A percentile compares a stretch with the other conserved stretches of the same genome.
phyloP scores from a whole-genome alignment of 805 yeast species.

The Candida arabinofermentans region DNA sequence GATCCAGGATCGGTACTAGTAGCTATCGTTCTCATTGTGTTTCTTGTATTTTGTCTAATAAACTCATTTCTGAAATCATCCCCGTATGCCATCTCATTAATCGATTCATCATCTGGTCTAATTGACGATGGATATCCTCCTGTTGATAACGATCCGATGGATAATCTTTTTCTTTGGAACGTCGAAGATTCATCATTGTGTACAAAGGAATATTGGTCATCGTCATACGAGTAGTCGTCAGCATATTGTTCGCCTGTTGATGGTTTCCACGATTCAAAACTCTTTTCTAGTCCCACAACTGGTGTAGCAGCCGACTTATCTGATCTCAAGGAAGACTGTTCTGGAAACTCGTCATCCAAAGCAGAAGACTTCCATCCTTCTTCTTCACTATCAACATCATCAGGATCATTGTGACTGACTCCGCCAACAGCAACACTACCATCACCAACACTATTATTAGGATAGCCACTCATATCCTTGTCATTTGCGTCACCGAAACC shows the following conservation, averaged over 20 bases:
- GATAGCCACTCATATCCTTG: too few species aligned
- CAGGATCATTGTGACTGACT: too few species aligned
- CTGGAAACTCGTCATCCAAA: background rate
- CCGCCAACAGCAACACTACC: too few species aligned
- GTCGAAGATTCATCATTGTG: constrained; percentile 20
- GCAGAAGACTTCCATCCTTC: background rate
- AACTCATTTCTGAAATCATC: constrained; percentile 20
- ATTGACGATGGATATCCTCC: constrained; percentile 9
- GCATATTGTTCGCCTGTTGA: constrained; percentile 8
- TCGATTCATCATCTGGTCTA: constrained; percentile 6
- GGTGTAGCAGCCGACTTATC: too few species aligned
- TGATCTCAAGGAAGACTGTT: too few species aligned
- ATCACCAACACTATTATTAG: too few species aligned
- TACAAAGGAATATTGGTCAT: constrained; percentile 19
- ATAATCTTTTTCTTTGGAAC: constrained; percentile 10
- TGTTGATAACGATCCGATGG: constrained; percentile 24
- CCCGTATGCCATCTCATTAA: background rate
- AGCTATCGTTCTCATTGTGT: constrained; percentile 13
- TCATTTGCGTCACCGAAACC: too few species aligned
- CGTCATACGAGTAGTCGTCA: constrained; percentile 4
- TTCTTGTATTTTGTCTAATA: constrained; percentile 22
- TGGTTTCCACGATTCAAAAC: too few species aligned
- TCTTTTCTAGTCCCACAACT: too few species aligned
- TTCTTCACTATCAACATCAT: background rate
- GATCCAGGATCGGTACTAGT: background rate